Percentiles rank a stretch among this genome's conserved stretches.
Evolutionary conservation across 805 yeast species (phyloP).

Genomic region (Hanseniaspora pseudoguilliermondii): DNA sequence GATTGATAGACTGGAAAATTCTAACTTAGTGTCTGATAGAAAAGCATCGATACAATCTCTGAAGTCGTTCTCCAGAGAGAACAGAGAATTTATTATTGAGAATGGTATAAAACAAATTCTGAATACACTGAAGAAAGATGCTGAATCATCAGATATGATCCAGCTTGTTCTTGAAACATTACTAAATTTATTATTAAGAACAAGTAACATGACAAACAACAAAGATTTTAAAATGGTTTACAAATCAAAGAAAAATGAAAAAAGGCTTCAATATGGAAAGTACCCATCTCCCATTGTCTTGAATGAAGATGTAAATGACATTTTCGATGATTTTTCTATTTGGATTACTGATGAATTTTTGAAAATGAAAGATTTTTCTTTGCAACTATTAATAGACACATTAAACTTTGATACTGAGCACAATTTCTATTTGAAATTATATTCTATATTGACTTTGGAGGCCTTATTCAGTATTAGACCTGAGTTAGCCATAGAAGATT

Average conservation of each 20-base stretch:
- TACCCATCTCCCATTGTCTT: constrained; percentile 61
- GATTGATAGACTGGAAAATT: constrained; percentile 75
- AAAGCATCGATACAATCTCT: constrained; percentile 83
- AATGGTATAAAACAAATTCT: constrained; percentile 69
- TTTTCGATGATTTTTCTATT: constrained; percentile 68
- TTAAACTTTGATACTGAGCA: constrained; percentile 22
- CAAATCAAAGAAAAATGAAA: constrained; percentile 43
- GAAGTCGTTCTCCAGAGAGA: constrained; percentile 78
- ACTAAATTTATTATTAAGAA: constrained; percentile 64
- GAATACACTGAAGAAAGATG: constrained; percentile 49
- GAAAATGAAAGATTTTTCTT: constrained; percentile 26
- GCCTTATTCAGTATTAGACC: constrained; percentile 72
- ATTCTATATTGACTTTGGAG: constrained; percentile 72
- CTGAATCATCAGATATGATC: constrained; percentile 55
- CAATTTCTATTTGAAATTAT: constrained; percentile 61
- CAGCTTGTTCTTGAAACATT: constrained; percentile 79
- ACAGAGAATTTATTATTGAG: constrained; percentile 81
- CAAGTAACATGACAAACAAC: constrained; percentile 29
- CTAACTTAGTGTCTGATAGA: constrained; percentile 70
- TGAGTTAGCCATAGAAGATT: constrained; percentile 54
- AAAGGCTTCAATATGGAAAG: constrained; percentile 61
- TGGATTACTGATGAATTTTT: constrained; percentile 83
- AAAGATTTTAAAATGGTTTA: constrained; percentile 17
- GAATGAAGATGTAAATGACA: constrained; percentile 35
- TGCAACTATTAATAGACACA: constrained; percentile 38